These are phyloP conservation scores for Medicago ruthenica DNA, from an alignment of 306 rosid genomes.

Conservation along the genomic window DNA sequence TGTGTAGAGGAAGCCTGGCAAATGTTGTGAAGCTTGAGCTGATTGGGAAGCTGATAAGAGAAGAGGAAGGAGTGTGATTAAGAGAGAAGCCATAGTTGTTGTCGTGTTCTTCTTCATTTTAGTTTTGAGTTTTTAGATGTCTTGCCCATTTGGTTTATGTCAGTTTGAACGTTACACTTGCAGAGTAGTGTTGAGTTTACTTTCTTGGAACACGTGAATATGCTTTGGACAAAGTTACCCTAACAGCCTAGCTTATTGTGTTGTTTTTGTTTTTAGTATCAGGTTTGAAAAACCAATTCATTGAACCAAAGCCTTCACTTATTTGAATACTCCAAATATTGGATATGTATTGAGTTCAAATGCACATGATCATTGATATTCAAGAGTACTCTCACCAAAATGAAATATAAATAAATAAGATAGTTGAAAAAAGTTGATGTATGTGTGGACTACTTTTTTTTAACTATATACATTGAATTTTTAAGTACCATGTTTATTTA, in stretches of 20 bases:
- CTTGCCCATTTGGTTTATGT: conserved; percentile 30
- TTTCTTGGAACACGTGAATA: conserved; percentile 47
- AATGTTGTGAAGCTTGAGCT: conserved; percentile 8
- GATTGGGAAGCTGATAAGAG: neutral
- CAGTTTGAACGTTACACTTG: conserved; percentile 37
- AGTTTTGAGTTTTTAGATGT: neutral
- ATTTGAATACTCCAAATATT: too few relatives aligned
- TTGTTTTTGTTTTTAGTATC: neutral
- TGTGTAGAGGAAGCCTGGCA: conserved; percentile 73
- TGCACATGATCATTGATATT: too few relatives aligned
- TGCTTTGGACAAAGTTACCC: conserved; percentile 36
- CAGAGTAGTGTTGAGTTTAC: neutral
- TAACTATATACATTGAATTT: too few relatives aligned
- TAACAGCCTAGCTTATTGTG: neutral
- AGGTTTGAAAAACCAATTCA: neutral
- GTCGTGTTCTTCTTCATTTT: neutral
- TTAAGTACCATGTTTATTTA: too few relatives aligned
- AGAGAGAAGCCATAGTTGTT: conserved; percentile 17
- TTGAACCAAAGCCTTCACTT: too few relatives aligned
- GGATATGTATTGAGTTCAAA: too few relatives aligned
- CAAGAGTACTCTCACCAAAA: too few relatives aligned
- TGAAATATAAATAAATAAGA: too few relatives aligned
- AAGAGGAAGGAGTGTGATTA: conserved; percentile 1
- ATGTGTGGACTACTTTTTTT: too few relatives aligned
- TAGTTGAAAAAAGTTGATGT: too few relatives aligned